These are phyloP conservation scores for Hemisphaericaspora xylofermentans DNA, from an alignment of 1,139 yeast species.

Conservation along the genomic window DNA sequence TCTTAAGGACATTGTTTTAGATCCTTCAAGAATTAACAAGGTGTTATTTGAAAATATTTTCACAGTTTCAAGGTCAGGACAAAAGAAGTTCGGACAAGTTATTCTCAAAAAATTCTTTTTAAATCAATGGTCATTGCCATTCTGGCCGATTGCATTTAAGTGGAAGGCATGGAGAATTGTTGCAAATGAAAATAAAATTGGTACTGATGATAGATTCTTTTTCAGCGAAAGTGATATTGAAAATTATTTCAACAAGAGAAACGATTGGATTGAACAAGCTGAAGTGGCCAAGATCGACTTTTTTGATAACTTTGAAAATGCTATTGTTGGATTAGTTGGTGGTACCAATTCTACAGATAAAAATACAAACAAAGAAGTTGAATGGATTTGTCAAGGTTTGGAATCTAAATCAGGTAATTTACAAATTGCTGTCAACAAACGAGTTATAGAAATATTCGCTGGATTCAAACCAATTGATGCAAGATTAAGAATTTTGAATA, in stretches of 20 bases:
- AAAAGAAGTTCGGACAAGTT: slow-evolving; percentile 39
- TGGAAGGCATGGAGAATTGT: slow-evolving; percentile 34
- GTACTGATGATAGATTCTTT: slow-evolving; percentile 32
- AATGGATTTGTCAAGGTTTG: slow-evolving; percentile 57
- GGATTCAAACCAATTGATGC: slow-evolving; percentile 52
- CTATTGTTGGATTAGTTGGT: slow-evolving; percentile 58
- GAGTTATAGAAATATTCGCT: slow-evolving; percentile 55
- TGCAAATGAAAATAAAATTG: slow-evolving; percentile 21
- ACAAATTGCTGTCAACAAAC: slow-evolving; percentile 54
- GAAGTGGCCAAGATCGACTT: slow-evolving; percentile 45
- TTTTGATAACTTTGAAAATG: slow-evolving; percentile 51
- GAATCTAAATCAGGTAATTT: slow-evolving; percentile 42
- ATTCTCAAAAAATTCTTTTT: slow-evolving; percentile 40
- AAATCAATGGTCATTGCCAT: slow-evolving; percentile 41
- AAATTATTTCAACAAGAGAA: slow-evolving; percentile 36
- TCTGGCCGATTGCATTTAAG: slow-evolving; percentile 35
- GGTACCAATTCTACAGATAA: slow-evolving; percentile 46
- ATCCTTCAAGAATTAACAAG: slow-evolving; percentile 25
- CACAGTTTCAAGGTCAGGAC: slow-evolving; percentile 27
- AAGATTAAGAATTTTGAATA: slow-evolving; percentile 56
- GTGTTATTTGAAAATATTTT: slow-evolving; percentile 31
- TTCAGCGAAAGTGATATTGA: slow-evolving; percentile 32
- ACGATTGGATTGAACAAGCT: slow-evolving; percentile 45
- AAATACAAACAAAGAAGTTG: slow-evolving; percentile 49
- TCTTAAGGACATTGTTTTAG: slow-evolving; percentile 31